Evolutionary conservation across 768 basidiomycete species (phyloP).

Genomic region (Xanthoconium purpureum): DNA sequence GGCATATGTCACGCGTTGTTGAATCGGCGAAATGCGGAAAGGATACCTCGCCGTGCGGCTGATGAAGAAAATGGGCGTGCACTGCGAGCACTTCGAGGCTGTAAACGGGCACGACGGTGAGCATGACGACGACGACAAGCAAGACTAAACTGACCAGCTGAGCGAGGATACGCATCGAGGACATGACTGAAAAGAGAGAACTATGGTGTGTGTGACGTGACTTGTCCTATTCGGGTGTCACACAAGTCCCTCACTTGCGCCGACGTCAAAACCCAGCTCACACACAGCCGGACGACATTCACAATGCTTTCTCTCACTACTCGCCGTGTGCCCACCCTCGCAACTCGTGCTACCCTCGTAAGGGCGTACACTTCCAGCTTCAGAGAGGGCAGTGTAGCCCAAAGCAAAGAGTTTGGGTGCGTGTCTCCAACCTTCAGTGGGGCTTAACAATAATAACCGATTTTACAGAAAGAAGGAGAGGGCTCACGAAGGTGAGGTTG

Average conservation of each 20-base stretch:
- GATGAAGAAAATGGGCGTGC: slow-evolving; percentile 61
- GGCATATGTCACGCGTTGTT: slow-evolving; percentile 1
- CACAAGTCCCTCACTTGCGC: neutral
- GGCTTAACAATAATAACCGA: neutral
- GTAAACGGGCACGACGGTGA: slow-evolving; percentile 8
- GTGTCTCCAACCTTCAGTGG: slow-evolving; percentile 10
- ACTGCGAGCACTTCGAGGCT: slow-evolving; percentile 47
- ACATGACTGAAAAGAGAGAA: slow-evolving; percentile 55
- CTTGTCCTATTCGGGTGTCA: slow-evolving; percentile 24
- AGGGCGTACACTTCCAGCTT: slow-evolving; percentile 37
- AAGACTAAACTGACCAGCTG: slow-evolving; percentile 38
- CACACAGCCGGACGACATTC: neutral
- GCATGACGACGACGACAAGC: slow-evolving; percentile 1
- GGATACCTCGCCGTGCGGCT: slow-evolving; percentile 59
- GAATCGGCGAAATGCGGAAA: slow-evolving; percentile 29
- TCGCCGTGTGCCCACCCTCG: slow-evolving; percentile 42
- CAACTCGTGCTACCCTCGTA: slow-evolving; percentile 34
- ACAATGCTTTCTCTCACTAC: slow-evolving; percentile 25
- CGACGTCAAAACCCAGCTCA: neutral
- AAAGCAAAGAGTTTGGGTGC: slow-evolving; percentile 62
- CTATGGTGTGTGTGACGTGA: slow-evolving; percentile 47
- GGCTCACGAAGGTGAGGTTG: slow-evolving; percentile 55
- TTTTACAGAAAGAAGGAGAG: slow-evolving; percentile 65
- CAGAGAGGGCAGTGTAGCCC: slow-evolving; percentile 57
- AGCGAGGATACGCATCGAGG: slow-evolving; percentile 52